These are phyloP conservation scores for Isabelozyma heimii DNA, from an alignment of 805 yeast genomes.

Conservation along the genomic window DNA sequence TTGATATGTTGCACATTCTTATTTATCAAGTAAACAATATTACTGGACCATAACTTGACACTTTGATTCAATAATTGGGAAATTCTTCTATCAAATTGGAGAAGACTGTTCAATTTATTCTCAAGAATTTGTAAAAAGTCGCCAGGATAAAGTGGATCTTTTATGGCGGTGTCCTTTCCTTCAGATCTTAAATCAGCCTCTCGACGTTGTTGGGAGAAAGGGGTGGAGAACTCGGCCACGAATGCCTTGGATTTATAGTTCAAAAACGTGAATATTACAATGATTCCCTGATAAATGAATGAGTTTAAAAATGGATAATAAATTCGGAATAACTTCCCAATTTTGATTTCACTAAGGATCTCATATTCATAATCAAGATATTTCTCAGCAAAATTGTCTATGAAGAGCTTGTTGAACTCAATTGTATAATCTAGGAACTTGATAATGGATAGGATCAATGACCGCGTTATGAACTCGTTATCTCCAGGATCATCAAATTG, in stretches of 20 bases:
- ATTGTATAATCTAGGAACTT: conserved; percentile 36
- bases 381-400: conserved; percentile 11
- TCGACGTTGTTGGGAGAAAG: not conserved
- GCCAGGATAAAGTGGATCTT: conserved; percentile 3
- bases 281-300: conserved; percentile 50
- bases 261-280: conserved; percentile 48
- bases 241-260: conserved; percentile 41
- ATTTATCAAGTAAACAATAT: conserved; percentile 28
- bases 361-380: conserved; percentile 5
- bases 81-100: conserved; percentile 21
- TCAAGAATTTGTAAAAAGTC: conserved; percentile 23
- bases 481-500: conserved; percentile 24
- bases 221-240: not conserved
- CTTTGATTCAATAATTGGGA: conserved; percentile 12
- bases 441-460: conserved; percentile 34
- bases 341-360: conserved; percentile 7
- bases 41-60: conserved; percentile 33
- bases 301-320: conserved; percentile 48
- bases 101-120: conserved; percentile 16
- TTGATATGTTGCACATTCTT: conserved; percentile 27
- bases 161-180: not conserved
- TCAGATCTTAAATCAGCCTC: not conserved
- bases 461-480: conserved; percentile 31
- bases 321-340: conserved; percentile 35
- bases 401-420: conserved; percentile 29